These are phyloP conservation scores for Musa beccarii DNA, from an alignment of 176 grass and related monocot species.

Conservation along the genomic window DNA sequence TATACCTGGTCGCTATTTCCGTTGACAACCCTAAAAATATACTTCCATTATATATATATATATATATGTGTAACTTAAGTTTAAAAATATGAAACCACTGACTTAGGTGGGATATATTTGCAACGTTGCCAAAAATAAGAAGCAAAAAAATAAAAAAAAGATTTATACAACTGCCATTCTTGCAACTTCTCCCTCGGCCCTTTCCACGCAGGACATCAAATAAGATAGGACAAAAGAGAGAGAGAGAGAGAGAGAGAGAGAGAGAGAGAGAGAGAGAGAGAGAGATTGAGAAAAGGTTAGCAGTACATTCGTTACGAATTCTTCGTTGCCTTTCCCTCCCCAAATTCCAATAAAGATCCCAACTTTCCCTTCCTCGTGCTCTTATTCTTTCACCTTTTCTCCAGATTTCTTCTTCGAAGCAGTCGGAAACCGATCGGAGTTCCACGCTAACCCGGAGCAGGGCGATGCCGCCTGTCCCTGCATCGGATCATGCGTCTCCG, in stretches of 20 bases:
- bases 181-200: not conserved
- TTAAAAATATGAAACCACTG: not conserved
- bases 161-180: too few relatives aligned
- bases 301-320: not conserved
- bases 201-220: too few relatives aligned
- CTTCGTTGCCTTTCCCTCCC: not conserved
- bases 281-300: not conserved
- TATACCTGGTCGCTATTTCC: too few relatives aligned
- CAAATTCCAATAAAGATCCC: not conserved
- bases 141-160: not conserved
- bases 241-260: not conserved
- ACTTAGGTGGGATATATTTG: not conserved
- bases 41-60: too few relatives aligned
- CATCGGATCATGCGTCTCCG: not conserved
- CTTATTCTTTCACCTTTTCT: too few relatives aligned
- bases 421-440: too few relatives aligned
- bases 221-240: not conserved
- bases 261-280: not conserved
- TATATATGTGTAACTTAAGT: not conserved
- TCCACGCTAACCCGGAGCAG: not conserved
- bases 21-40: too few relatives aligned
- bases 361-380: not conserved
- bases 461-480: not conserved
- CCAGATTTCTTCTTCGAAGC: too few relatives aligned
- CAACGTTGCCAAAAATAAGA: not conserved